These are phyloP conservation scores for Pholiota adiposa DNA, from an alignment of 1,284 basidiomycete species.

Conservation along the genomic window DNA sequence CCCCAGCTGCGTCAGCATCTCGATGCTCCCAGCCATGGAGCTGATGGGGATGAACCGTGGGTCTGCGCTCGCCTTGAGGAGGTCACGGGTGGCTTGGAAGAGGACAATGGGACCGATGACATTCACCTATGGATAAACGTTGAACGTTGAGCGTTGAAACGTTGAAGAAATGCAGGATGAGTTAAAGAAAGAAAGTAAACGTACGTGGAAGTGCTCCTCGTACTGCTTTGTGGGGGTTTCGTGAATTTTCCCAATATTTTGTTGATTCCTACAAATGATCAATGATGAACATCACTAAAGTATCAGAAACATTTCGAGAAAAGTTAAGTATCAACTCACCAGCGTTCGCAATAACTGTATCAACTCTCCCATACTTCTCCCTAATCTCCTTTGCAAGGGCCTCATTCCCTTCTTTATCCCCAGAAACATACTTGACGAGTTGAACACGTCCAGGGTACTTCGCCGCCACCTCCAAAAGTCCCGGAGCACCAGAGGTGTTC, in stretches of 20 bases:
- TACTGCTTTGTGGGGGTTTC: neutral
- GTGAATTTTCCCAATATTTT: neutral
- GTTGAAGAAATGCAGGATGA: no score
- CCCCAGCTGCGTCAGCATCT: no score
- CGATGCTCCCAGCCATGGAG: neutral
- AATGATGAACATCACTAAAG: no score
- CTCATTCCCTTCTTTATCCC: neutral
- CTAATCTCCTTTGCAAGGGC: slow-evolving; percentile 1
- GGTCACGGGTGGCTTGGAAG: neutral
- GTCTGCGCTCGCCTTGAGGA: slow-evolving; percentile 1
- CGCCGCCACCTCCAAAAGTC: neutral
- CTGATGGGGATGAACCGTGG: slow-evolving; percentile 4
- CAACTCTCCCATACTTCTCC: slow-evolving; percentile 3
- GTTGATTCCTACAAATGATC: no score
- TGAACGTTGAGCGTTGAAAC: neutral
- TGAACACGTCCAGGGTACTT: neutral
- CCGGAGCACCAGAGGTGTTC: neutral
- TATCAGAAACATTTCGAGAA: neutral
- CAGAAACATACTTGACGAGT: neutral
- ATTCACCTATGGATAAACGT: neutral
- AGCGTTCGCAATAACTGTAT: slow-evolving; percentile 5
- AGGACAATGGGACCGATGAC: neutral
- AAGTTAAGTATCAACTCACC: neutral
- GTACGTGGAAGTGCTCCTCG: neutral
- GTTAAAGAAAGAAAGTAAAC: neutral